A percentile compares a stretch with the other conserved stretches of the same genome.
Conservation (phyloP, 352 stramenopile genomes). For the Globisporangium cystogenes region DNA sequence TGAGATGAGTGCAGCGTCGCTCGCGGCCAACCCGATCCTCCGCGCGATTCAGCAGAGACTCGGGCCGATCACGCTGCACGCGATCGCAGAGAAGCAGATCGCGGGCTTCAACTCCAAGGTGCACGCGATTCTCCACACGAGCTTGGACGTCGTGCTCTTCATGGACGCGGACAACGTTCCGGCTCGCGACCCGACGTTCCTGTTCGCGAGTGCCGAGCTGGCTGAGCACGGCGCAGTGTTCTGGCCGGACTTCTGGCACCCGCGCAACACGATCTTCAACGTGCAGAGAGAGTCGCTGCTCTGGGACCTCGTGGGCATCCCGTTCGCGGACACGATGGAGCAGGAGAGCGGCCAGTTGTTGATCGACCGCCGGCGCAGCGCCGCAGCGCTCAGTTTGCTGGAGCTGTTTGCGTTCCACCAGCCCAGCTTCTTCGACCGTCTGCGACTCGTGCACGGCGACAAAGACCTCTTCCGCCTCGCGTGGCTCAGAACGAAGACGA, state of each 20-base stretch:
- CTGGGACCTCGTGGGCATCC: conserved; percentile 24
- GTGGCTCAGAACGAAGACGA: conserved; percentile 39
- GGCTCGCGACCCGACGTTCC: conserved; percentile 20
- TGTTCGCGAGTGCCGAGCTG: conserved; percentile 20
- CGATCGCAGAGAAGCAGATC: conserved; percentile 17
- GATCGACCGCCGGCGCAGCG: conserved; percentile 16
- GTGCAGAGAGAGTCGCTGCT: conserved; percentile 5
- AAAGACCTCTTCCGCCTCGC: conserved; percentile 60
- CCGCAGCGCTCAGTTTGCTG: conserved; percentile 18
- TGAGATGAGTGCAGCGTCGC: conserved; percentile 21
- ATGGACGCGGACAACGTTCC: conserved; percentile 29
- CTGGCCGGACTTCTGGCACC: conserved; percentile 31
- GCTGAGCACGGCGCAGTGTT: conserved; percentile 20
- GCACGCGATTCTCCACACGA: conserved; percentile 18
- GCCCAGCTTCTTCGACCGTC: conserved; percentile 19
- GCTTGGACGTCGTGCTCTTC: conserved; percentile 22
- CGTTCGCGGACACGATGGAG: conserved; percentile 33
- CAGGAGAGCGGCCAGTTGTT: conserved; percentile 32
- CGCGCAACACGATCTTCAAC: conserved; percentile 2
- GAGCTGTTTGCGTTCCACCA: too few relatives aligned
- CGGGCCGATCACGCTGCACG: conserved; percentile 18
- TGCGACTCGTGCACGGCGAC: conserved; percentile 41
- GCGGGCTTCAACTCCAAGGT: conserved; percentile 22
- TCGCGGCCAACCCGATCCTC: conserved; percentile 18
- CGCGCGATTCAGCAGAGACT: conserved; percentile 17